These are phyloP conservation scores for Hymenoscyphus occultus DNA, from an alignment of 2,329 filamentous ascomycete genomes.

Conservation along the genomic window DNA sequence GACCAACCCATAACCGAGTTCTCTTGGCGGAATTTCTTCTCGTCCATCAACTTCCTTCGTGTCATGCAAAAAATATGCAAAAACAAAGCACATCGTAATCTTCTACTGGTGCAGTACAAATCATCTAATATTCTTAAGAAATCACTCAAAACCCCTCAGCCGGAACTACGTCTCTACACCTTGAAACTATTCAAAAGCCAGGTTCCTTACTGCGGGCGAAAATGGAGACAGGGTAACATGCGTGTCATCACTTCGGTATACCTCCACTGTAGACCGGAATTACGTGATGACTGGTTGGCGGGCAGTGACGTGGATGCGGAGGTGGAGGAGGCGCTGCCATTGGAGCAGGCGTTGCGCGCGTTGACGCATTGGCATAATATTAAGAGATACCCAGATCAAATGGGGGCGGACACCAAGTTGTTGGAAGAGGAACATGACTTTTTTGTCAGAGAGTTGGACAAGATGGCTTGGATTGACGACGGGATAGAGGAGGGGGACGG, in stretches of 20 bases:
- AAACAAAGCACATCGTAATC: constrained; percentile 88
- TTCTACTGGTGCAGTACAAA: constrained; percentile 94
- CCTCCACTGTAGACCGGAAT: constrained; percentile 85
- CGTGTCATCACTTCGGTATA: constrained; percentile 97
- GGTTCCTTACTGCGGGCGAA: constrained; percentile 94
- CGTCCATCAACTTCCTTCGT: constrained; percentile 89
- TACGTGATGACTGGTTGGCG: constrained; percentile 91
- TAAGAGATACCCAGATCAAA: constrained; percentile 73
- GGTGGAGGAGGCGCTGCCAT: constrained; percentile 85
- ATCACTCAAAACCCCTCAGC: constrained; percentile 85
- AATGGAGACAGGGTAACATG: constrained; percentile 99
- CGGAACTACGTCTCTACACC: constrained; percentile 84
- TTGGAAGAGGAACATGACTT: constrained; percentile 75
- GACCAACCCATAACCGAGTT: constrained; percentile 78
- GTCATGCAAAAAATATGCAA: constrained; percentile 98
- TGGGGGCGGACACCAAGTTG: constrained; percentile 54
- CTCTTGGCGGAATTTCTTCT: constrained; percentile 93
- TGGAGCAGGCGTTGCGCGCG: constrained; percentile 86
- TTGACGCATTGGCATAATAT: constrained; percentile 95
- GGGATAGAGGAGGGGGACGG: constrained; percentile 40
- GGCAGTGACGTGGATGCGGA: constrained; percentile 90
- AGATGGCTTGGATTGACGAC: constrained; percentile 50
- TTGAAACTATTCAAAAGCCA: constrained; percentile 98
- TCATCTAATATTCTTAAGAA: constrained; percentile 89
- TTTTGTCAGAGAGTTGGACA: constrained; percentile 74